Evolutionary conservation across 805 yeast genomes (phyloP), one percentile per base, ranked within the genome.

Genomic region (Tetrapisispora arboricola): DNA sequence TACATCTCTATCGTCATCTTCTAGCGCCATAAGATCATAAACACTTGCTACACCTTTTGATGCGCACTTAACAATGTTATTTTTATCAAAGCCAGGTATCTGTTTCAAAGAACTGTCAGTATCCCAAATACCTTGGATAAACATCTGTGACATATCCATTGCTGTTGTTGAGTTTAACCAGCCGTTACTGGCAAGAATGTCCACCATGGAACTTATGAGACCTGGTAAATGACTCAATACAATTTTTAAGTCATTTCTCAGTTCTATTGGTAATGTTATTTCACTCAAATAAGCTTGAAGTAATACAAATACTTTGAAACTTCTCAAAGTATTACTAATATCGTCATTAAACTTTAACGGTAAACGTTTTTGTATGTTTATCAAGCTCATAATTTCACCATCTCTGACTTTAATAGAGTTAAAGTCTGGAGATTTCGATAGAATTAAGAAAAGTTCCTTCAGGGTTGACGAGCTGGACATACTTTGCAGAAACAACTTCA

Each of bases 81-180:
- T 26, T 5, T 53, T 53, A 34, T 66, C 66, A 40, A 87, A 75
- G 50, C 66, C 72, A 2, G 98, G 98, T 27, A 90, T 67, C 60
- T 90, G 98, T 50, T 73, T 75, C 53, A 90, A 68, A 2, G 92
- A 80, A 37, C 75, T 74, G 42, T 84, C 95, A 7, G 76, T 68
- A 48, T 77, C 84, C 94, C 95, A 86, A 20, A 84, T 66, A 1
- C 83, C 94, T 58, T 90, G 97, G 1, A 81, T 75, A 6, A 85
- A 62, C 94, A 86, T 84, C 56, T 92, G 98, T 1, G 83, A 72
- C 39, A 87, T 56, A 55, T 92, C 96, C 84, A 92, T 84, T 0
- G 85, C 90, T 34, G 73, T 70, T 48, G 85, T 69, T 0, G 94
- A 87, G 57, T 78, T 82, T 52, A 88, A 62, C 48, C 72, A 67